Base-by-base conservation (phyloP, 1,284 basidiomycete genomes). In the Malassezia brasiliensis region DNA sequence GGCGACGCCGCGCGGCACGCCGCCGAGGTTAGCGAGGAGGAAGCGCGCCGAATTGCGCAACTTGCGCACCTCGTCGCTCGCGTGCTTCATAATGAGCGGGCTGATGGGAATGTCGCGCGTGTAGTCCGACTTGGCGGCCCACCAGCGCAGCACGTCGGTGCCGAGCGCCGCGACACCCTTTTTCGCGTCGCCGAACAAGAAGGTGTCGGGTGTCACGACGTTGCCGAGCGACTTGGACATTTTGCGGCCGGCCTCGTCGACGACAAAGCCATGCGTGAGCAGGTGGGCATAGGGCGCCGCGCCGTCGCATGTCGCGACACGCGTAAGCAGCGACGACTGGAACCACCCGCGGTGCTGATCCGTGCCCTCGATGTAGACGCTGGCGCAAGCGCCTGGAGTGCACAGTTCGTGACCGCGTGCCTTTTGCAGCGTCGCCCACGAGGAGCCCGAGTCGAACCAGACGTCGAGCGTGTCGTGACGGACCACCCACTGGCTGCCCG, bases 331-430 rank as follows among this genome's bases (percentile, higher is more conserved):
- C 59, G 89, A 86, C 51, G 89, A 93, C 75, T 99, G 94, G 79
- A 99, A 99, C 94, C 94, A 99, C 14, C 94, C 94, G 9, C 94
- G 84, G 76, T 98, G 93, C 75, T 98, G 94, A 75, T 99, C 94
- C 0, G 88, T 88, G 10, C 94, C 94, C 72, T 99, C 94, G 12
- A 99, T 77, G 68, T 89, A 93, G 11, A 96, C 80, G 69, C 98
- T 90, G 0, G 91, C 88, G 32, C 83, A 77, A 22, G 73, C 65
- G 17, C 25, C 63, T 66, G 41, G 5, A 5, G 49, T 20, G 28
- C 50, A 52, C 62, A 59, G 3, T 60, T 50, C 28, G 45, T 61
- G 52, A 19, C 50, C 47, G 62, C 63, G 3, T 60, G 50, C 28
- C 41, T 62, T 49, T 48, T 56, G 30, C 68, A 68, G 32, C 34